phyloP scores from a whole-genome alignment of 306 rosid species.

The Medicago lupulina region DNA sequence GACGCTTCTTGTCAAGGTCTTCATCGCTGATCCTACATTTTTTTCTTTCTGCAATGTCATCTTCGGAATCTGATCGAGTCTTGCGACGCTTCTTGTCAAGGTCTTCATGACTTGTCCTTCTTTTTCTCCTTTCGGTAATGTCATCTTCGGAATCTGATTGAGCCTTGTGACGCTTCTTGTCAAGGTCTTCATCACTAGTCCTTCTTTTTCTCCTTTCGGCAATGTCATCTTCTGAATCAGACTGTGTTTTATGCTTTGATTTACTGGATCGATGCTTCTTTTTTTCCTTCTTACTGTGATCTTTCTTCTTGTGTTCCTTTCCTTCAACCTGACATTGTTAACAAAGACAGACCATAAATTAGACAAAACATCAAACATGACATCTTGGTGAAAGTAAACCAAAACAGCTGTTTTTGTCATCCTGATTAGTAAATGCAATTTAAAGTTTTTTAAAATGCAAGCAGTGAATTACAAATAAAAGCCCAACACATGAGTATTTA shows the following conservation, averaged over 20 bases:
- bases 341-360: slow-evolving; percentile 3
- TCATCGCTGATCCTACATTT: slow-evolving; percentile 47
- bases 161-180: slow-evolving; percentile 37
- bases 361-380: slow-evolving; percentile 32
- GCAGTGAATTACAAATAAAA: not conserved
- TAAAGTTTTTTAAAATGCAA: slow-evolving; percentile 4
- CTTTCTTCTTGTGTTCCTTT: slow-evolving; percentile 54
- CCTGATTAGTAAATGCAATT: not conserved
- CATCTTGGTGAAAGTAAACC: slow-evolving; percentile 9
- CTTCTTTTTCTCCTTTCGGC: slow-evolving; percentile 55
- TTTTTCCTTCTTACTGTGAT: slow-evolving; percentile 55
- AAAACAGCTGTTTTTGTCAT: slow-evolving; percentile 26
- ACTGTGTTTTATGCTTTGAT: slow-evolving; percentile 54
- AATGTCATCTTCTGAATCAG: slow-evolving; percentile 59
- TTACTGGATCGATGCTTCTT: slow-evolving; percentile 63
- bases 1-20: slow-evolving; percentile 45
- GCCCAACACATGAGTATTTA: not conserved
- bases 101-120: slow-evolving; percentile 47
- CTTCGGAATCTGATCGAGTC: slow-evolving; percentile 54
- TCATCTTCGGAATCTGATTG: slow-evolving; percentile 60
- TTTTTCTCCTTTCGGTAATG: slow-evolving; percentile 47
- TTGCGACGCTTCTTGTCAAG: slow-evolving; percentile 42
- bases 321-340: slow-evolving; percentile 56
- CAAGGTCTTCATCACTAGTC: slow-evolving; percentile 43
- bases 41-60: slow-evolving; percentile 51